Percentiles rank a stretch among this genome's conserved stretches.
Evolutionary conservation across 352 stramenopile genomes (phyloP).

Genomic region (Pythium insidiosum): DNA sequence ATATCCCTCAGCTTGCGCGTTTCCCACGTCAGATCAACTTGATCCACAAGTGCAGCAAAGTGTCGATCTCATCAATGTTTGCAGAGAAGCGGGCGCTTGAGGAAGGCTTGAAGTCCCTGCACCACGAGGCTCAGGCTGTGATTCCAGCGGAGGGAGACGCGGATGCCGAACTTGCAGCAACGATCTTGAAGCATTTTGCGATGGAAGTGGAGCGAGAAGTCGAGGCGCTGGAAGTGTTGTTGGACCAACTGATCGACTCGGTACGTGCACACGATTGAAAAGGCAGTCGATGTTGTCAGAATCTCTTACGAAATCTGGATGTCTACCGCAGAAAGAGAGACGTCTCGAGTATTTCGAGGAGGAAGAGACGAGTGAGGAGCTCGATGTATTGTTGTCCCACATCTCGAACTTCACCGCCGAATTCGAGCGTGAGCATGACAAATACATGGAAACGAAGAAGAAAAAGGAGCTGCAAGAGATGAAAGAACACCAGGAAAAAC

Average conservation of each 20-base stretch:
- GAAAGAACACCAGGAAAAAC: constrained; percentile 12
- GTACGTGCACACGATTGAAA: constrained; percentile 22
- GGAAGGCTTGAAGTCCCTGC: constrained; percentile 41
- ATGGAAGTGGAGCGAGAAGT: constrained; percentile 56
- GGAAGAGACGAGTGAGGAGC: constrained; percentile 65
- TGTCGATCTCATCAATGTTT: constrained; percentile 51
- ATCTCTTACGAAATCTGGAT: too few relatives aligned
- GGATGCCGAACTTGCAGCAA: constrained; percentile 26
- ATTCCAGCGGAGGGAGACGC: constrained; percentile 10
- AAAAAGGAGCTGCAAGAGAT: constrained; percentile 17
- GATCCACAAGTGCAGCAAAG: constrained; percentile 64
- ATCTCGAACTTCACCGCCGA: constrained; percentile 72
- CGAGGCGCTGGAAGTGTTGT: constrained; percentile 28
- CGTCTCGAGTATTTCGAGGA: constrained; percentile 84
- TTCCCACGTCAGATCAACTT: constrained; percentile 78
- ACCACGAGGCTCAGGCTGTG: constrained; percentile 32
- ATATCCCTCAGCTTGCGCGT: constrained; percentile 58
- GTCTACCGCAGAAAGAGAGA: constrained; percentile 39
- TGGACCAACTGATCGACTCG: constrained; percentile 45
- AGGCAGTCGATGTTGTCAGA: too few relatives aligned
- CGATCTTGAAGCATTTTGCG: constrained; percentile 51
- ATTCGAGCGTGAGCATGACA: constrained; percentile 62
- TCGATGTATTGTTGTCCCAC: constrained; percentile 64
- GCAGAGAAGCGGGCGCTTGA: constrained; percentile 71
- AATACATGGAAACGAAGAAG: constrained; percentile 39